Conservation (phyloP, 306 rosid species). For the Acmispon strigosus region DNA sequence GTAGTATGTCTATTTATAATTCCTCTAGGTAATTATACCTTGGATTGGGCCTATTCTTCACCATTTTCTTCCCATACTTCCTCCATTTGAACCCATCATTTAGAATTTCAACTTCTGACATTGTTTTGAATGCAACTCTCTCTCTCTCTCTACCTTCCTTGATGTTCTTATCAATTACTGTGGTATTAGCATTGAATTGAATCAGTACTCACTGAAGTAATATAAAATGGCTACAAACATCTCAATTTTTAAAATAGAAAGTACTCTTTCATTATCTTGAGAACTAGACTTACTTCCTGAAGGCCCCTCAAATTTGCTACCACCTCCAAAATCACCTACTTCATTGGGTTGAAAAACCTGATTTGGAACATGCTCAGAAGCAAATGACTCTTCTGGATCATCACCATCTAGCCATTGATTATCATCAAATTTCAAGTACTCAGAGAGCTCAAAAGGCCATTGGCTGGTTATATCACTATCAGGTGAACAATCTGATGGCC, state of each 20-base stretch:
- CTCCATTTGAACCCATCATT: conserved; percentile 95
- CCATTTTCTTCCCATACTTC: conserved; percentile 94
- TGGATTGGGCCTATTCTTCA: conserved; percentile 89
- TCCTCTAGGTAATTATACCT: conserved; percentile 36
- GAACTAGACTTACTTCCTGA: conserved; percentile 37
- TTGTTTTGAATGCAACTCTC: conserved; percentile 72
- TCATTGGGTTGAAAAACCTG: conserved; percentile 23
- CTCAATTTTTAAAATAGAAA: neutral
- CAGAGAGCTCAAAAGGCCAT: conserved; percentile 43
- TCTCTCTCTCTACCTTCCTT: conserved; percentile 41
- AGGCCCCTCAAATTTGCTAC: conserved; percentile 35
- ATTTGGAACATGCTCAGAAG: conserved; percentile 22
- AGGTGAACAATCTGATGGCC: conserved; percentile 12
- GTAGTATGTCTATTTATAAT: no score
- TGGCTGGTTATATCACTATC: conserved; percentile 28
- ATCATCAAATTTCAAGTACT: conserved; percentile 39
- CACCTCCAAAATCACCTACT: conserved; percentile 21
- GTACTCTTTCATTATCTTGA: neutral
- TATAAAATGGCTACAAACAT: neutral
- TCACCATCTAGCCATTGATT: conserved; percentile 17
- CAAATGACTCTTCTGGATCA: conserved; percentile 16
- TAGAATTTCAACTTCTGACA: conserved; percentile 66
- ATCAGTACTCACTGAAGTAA: neutral
- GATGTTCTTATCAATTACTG: neutral
- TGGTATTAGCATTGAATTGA: neutral